Evolutionary conservation across 306 rosid genomes (phyloP).

Genomic region (Phaseolus lunatus): DNA sequence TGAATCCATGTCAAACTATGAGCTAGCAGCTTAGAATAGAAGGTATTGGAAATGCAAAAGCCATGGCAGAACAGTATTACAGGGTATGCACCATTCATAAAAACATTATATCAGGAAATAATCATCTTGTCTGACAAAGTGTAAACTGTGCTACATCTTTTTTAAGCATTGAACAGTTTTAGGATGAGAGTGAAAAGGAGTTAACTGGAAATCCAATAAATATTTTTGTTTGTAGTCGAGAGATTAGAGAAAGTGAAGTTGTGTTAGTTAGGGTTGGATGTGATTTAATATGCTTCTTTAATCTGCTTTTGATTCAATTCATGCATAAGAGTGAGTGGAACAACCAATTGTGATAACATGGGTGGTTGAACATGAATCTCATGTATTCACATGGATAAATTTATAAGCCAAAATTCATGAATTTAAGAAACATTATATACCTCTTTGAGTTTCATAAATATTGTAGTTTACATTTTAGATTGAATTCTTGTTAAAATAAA

Average conservation of each 20-base stretch:
- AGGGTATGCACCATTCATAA: conserved; percentile 54
- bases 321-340: conserved; percentile 65
- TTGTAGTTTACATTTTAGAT: conserved; percentile 18
- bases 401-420: not conserved
- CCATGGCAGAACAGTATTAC: conserved; percentile 69
- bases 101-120: conserved; percentile 25
- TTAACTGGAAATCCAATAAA: conserved; percentile 11
- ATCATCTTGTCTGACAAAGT: conserved; percentile 37
- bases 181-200: not conserved
- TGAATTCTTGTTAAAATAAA: not conserved
- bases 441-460: not conserved
- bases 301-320: too few species aligned
- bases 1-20: conserved; percentile 70
- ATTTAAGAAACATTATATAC: conserved; percentile 14
- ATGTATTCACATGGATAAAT: conserved; percentile 34
- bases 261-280: too few species aligned
- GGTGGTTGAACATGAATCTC: conserved; percentile 53
- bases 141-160: conserved; percentile 37
- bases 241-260: too few species aligned
- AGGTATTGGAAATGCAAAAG: conserved; percentile 50
- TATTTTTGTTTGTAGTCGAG: too few species aligned
- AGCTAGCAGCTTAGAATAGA: conserved; percentile 54
- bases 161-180: conserved; percentile 28
- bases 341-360: conserved; percentile 50
- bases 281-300: too few species aligned